Base-by-base conservation (phyloP, 306 rosid genomes). In the Vigna radiata region DNA sequence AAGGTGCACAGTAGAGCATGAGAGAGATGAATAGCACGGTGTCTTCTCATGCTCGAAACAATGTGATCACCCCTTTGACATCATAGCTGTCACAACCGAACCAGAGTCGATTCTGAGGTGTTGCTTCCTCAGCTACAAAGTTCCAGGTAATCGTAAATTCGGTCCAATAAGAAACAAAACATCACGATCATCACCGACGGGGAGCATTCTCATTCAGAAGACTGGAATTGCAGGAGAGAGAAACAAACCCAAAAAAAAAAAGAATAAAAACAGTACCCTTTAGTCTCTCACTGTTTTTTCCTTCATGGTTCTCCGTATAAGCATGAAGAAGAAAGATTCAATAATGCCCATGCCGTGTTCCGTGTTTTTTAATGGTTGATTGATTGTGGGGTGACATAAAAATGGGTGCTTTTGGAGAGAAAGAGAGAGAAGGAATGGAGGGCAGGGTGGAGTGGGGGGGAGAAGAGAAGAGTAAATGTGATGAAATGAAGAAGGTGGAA, bases 1-100 rank as follows among this genome's bases (percentile, higher is more conserved):
- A 89, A 47, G 56, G 83, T 50, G 84, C 79, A 89, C n/a, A 88
- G 55, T 39, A 89, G 90, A 86, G 97, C 91, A 88, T 85, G 92
- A 86, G 86, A 88, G 83, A 87, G 92, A 84, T 79, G 78, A 77
- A 89, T 79, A 72, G 39, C 77, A 65, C 55, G 36, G 52, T 75
- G 87, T 84, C 80, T 92, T 89, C 94, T 96, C 98, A 96, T 92
- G 96, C 97, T 90, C 92, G 81, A 68, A 79, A 80, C 77, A 81
- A 82, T 77, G 81, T 79, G 75, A 70, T 78, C 80, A 92, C 83
- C 91, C 91, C 87, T 88, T 70, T 80, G 96, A 79, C 97, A 87
- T 89, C 86, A 77, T 86, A 73, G 74, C 52, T 79, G 63, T 77
- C 60, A 73, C 81, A 86, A 54, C 83, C 66, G 73, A 77, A 79